A percentile compares a stretch with the other conserved stretches of the same genome.
These are phyloP conservation scores for Penicillium sp. DNA, from an alignment of 2,329 filamentous ascomycete species.

Conservation along the genomic window DNA sequence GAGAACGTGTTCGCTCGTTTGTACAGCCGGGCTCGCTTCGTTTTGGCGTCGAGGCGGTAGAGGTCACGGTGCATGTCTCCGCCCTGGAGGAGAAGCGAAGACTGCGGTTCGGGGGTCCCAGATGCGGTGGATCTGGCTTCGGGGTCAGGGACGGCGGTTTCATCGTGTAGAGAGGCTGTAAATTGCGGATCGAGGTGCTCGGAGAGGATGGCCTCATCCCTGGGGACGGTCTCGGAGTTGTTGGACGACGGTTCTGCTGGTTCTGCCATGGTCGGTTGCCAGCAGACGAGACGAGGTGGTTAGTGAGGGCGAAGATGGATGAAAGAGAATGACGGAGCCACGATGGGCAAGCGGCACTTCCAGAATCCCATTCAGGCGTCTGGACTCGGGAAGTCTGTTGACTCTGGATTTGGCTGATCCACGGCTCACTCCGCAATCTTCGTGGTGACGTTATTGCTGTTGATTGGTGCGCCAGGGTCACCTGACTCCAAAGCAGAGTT, in stretches of 20 bases:
- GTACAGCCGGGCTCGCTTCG: constrained; percentile 47
- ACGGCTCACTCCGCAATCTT: neutral
- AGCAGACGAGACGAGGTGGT: no score
- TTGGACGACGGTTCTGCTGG: constrained; percentile 40
- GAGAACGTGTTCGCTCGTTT: constrained; percentile 72
- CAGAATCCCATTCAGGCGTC: neutral
- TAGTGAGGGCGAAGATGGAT: neutral
- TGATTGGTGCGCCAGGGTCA: neutral
- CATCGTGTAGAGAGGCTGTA: constrained; percentile 27
- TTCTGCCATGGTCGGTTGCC: constrained; percentile 19
- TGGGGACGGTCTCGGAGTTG: constrained; percentile 9
- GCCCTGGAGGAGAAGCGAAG: constrained; percentile 73
- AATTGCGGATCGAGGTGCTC: constrained; percentile 29
- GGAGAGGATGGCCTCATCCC: constrained; percentile 28
- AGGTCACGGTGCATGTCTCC: constrained; percentile 80
- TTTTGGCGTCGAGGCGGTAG: constrained; percentile 71
- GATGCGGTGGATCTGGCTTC: constrained; percentile 6
- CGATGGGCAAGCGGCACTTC: constrained; percentile 3
- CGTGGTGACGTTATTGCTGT: neutral
- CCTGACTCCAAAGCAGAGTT: neutral
- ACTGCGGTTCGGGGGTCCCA: constrained; percentile 51
- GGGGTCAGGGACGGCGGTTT: constrained; percentile 8
- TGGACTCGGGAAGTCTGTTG: neutral
- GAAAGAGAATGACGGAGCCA: constrained; percentile 8
- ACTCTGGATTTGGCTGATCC: neutral